Evolutionary conservation across 2,329 filamentous ascomycete genomes (phyloP), one percentile per base, ranked within the genome.

Genomic region (Diaporthe citrichinensis): DNA sequence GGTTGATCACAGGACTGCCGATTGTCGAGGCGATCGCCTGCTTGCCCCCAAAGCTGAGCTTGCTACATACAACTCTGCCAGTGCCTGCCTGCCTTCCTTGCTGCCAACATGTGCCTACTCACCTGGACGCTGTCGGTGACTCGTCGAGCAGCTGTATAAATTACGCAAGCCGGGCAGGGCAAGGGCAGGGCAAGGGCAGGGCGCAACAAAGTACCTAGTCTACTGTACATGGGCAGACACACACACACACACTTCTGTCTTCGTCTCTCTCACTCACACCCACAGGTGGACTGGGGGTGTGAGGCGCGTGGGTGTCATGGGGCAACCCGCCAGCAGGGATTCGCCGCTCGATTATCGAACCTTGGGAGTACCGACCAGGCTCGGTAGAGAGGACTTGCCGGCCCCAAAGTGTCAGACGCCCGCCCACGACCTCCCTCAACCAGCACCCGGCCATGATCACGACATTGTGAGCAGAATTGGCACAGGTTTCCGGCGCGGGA

Each of bases 221-320:
- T 51, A 4, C 41, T 36, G 14, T 39, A 61, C 62, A 46, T 34
- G 44, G 31, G 44, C 46, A 36, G 41, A n/a, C 44, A 36, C 28
- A 51, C 17, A 49, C 61, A 49, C 25, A 28, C 34, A 46, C 67
- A 55, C 49, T 17, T n/a, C 3, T 61, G 15, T 31, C 39, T 23
- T 31, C 39, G 59, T 65, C 59, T 31, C 15, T 17, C 20, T 36
- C 36, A n/a, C 46, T 31, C 57, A 53, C 65, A 53, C 46, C 34
- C 44, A 46, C 62, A 68, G 65, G 31, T 68, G 65, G 65, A 68
- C 65, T 36, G 46, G 62, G 44, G 46, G 65, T 53, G 71, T 73
- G 71, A 73, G 71, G 71, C 71, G 71, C 59, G 71, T 73, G 71
- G 71, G 71, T 73, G 71, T 73, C 71, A 73, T 73, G 71, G 71